Conservation (phyloP, 352 stramenopile genomes). For the Pythium pectinolyticum region DNA sequence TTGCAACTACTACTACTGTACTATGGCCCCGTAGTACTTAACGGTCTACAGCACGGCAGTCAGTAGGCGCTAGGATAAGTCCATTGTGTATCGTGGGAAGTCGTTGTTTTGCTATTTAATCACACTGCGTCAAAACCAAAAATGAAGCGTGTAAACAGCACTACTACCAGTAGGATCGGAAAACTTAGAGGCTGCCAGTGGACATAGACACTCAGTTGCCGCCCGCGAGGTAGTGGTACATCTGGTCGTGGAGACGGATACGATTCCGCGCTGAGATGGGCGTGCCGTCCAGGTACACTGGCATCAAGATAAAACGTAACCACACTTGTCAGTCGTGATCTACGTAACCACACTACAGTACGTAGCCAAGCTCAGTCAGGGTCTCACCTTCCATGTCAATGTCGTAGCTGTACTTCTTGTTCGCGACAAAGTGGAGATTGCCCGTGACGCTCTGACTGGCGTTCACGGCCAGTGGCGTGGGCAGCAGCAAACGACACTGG, state of each 20-base stretch:
- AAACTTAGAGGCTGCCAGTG: too few species aligned
- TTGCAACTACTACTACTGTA: background rate
- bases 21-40: background rate
- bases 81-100: too few species aligned
- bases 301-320: background rate
- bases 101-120: background rate
- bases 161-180: too few species aligned
- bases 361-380: slow-evolving; percentile 4
- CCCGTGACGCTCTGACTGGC: slow-evolving; percentile 86
- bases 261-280: slow-evolving; percentile 78
- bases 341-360: background rate
- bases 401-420: slow-evolving; percentile 97
- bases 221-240: slow-evolving; percentile 90
- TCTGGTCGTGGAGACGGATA: slow-evolving; percentile 93
- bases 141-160: too few species aligned
- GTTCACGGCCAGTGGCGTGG: slow-evolving; percentile 92
- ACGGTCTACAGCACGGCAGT: too few species aligned
- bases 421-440: slow-evolving; percentile 89
- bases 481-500: slow-evolving; percentile 92
- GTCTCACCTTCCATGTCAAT: slow-evolving; percentile 80
- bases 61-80: too few species aligned
- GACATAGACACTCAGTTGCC: slow-evolving; percentile 26
- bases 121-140: background rate
- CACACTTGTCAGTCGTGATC: slow-evolving; percentile 1
- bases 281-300: slow-evolving; percentile 88